phyloP scores from a whole-genome alignment of 2,329 filamentous ascomycete genomes.

The Fusarium redolens region DNA sequence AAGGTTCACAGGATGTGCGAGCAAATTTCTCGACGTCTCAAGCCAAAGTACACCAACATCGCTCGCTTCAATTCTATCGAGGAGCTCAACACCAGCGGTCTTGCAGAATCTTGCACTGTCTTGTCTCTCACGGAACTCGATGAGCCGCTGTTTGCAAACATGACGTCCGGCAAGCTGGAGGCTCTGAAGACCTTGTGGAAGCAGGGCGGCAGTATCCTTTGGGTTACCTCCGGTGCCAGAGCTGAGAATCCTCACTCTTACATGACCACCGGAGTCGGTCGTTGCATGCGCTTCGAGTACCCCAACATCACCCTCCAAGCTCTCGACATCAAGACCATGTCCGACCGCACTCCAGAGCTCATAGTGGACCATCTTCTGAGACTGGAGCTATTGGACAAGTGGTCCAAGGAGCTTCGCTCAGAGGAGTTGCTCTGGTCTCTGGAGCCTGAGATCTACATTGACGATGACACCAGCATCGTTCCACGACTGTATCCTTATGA shows the following conservation, averaged over 20 bases:
- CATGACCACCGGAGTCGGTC: background rate
- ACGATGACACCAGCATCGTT: background rate
- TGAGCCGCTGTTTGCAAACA: background rate
- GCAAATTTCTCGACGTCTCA: background rate
- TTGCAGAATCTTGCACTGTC: background rate
- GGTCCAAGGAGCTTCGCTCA: background rate
- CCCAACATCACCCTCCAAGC: background rate
- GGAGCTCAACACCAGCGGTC: background rate
- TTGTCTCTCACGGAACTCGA: background rate
- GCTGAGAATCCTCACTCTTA: background rate
- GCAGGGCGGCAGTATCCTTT: background rate
- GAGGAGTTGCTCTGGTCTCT: conserved; percentile 1
- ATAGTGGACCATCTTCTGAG: background rate
- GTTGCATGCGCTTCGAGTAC: background rate
- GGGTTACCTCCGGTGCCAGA: background rate
- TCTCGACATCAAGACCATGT: background rate
- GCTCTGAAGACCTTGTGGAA: background rate
- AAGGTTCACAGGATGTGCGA: background rate
- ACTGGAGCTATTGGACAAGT: background rate
- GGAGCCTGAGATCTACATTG: conserved; percentile 1
- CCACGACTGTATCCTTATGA: background rate
- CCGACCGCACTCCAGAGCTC: background rate
- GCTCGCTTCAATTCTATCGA: background rate
- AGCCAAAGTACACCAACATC: rapidly evolving
- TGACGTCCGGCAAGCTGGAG: rapidly evolving